These are phyloP conservation scores for Fagopyrum esculentum DNA, from an alignment of 148 eudicot genomes.

Conservation along the genomic window DNA sequence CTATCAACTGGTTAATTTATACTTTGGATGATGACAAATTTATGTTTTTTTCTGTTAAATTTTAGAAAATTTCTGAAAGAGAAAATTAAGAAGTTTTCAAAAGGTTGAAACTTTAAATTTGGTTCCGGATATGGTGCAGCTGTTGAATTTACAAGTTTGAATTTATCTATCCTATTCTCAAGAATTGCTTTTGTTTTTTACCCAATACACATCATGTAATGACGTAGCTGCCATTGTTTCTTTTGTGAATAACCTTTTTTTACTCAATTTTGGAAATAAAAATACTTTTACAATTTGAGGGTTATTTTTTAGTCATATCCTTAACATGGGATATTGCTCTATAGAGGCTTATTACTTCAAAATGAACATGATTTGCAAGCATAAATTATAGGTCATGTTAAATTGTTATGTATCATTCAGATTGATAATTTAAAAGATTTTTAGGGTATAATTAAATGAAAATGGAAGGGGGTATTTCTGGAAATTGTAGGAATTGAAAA, in stretches of 20 bases:
- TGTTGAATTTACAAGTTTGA: background rate
- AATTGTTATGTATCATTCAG: too few relatives aligned
- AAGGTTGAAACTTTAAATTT: conserved; percentile 5
- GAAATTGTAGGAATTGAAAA: background rate
- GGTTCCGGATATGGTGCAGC: background rate
- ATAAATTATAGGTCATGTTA: too few relatives aligned
- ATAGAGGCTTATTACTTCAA: too few relatives aligned
- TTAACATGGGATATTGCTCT: too few relatives aligned
- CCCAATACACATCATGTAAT: background rate
- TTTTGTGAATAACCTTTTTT: background rate
- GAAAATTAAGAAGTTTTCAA: background rate
- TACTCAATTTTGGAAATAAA: too few relatives aligned
- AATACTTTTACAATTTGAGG: background rate
- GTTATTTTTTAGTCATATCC: background rate
- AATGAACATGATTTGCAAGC: background rate
- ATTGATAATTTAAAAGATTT: background rate
- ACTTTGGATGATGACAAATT: background rate
- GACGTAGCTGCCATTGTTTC: background rate
- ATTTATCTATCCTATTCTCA: background rate
- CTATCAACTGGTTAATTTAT: background rate
- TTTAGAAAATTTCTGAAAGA: background rate
- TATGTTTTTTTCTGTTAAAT: background rate
- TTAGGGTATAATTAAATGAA: background rate
- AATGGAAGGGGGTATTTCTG: background rate
- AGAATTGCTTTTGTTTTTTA: background rate